Evolutionary conservation across 2,329 filamentous ascomycete genomes (phyloP).

Genomic region (Fusarium scirpi): DNA sequence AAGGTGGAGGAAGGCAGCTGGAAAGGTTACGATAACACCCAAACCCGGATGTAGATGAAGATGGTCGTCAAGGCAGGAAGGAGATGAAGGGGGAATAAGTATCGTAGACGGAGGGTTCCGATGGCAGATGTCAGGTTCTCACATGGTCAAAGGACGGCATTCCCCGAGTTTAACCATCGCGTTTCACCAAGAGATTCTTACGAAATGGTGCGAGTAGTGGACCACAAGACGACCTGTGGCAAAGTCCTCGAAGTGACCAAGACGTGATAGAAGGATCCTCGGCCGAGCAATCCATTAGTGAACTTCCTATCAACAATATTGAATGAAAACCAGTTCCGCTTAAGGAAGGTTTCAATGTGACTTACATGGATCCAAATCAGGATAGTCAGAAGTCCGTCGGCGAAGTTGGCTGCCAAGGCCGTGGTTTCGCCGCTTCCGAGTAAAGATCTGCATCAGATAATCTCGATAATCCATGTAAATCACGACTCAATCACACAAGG

Average conservation of each 20-base stretch:
- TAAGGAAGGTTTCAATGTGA: background rate
- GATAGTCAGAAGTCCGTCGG: background rate
- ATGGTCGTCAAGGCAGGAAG: background rate
- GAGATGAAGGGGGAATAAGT: background rate
- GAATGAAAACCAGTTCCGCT: background rate
- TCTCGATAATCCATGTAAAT: background rate
- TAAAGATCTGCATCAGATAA: background rate
- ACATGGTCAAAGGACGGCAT: accelerated
- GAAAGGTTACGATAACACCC: no score
- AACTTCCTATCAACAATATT: accelerated
- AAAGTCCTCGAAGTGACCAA: background rate
- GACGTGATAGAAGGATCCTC: background rate
- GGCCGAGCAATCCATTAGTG: background rate
- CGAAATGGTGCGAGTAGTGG: background rate
- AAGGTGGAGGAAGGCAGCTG: background rate
- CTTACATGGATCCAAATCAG: background rate
- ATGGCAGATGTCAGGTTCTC: background rate
- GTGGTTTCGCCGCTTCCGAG: background rate
- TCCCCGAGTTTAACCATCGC: accelerated
- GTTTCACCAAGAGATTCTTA: background rate
- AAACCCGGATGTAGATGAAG: background rate
- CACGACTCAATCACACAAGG: background rate
- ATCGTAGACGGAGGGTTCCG: background rate
- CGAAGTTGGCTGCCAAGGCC: background rate
- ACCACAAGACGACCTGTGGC: background rate